These are phyloP conservation scores for Pseudohalonectria lignicola DNA, from an alignment of 2,329 filamentous ascomycete genomes.

Conservation along the genomic window DNA sequence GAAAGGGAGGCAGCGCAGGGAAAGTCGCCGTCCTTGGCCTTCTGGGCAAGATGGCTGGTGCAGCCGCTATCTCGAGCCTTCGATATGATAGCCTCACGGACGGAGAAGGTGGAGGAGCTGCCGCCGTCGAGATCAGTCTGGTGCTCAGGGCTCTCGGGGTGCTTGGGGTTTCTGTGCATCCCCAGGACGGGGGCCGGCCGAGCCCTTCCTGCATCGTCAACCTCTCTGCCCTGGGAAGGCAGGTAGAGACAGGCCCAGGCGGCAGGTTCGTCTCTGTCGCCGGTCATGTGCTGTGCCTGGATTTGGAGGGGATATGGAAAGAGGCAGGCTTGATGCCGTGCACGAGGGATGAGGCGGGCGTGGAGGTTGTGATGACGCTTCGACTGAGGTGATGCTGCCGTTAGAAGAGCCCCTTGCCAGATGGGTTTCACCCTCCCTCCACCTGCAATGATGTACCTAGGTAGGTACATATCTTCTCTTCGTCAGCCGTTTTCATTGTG, in stretches of 20 bases:
- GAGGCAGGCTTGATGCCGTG: background rate
- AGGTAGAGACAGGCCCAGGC: too few species aligned
- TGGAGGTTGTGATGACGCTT: background rate
- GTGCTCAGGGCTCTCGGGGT: background rate
- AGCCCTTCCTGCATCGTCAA: background rate
- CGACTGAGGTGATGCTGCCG: background rate
- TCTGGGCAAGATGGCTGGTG: constrained; percentile 80
- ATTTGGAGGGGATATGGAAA: background rate
- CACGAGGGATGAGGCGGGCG: background rate
- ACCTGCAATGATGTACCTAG: background rate
- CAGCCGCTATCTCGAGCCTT: constrained; percentile 50
- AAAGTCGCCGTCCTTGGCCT: constrained; percentile 64
- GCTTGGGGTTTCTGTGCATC: background rate
- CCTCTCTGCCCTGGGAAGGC: too few species aligned
- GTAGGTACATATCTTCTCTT: background rate
- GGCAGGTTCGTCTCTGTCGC: background rate
- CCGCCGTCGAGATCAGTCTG: background rate
- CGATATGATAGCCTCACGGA: background rate
- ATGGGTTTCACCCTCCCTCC: background rate
- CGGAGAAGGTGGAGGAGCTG: too few species aligned
- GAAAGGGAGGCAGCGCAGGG: too few species aligned
- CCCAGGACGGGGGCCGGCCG: background rate
- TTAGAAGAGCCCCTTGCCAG: background rate
- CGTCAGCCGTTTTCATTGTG: background rate
- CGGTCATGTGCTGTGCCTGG: background rate